Conservation (phyloP, 129 eudicot genomes). For the Tagetes patula region DNA sequence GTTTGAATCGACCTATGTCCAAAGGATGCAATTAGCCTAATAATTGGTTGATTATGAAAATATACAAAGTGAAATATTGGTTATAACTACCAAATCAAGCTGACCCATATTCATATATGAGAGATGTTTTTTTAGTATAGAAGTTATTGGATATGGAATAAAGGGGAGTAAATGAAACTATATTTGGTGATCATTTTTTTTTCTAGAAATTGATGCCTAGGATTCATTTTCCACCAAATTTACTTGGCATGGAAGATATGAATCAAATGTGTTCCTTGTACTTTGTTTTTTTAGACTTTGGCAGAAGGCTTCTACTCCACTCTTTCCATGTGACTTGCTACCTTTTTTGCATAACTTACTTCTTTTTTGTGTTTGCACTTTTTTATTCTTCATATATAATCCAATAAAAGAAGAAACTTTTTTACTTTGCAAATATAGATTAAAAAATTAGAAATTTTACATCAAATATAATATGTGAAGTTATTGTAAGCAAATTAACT, state of each 20-base stretch:
- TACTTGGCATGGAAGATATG: conserved; percentile 22
- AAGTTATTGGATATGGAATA: background rate
- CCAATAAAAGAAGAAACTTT: background rate
- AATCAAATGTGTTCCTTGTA: conserved; percentile 21
- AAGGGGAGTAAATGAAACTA: conserved; percentile 2
- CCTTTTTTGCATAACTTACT: background rate
- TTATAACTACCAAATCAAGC: too few species aligned
- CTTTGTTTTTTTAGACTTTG: conserved; percentile 16
- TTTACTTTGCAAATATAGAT: background rate
- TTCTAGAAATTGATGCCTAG: conserved; percentile 8
- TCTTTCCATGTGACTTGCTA: conserved; percentile 33
- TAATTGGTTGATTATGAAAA: too few species aligned
- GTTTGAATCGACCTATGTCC: too few species aligned
- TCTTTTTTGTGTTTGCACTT: background rate
- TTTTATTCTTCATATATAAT: background rate
- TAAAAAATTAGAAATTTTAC: too few species aligned
- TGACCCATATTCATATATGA: background rate
- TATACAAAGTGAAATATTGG: too few species aligned
- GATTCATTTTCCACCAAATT: conserved; percentile 1
- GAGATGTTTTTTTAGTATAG: background rate
- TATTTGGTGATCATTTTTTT: background rate
- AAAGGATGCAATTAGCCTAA: too few species aligned
- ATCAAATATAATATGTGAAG: too few species aligned
- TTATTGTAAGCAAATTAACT: too few species aligned
- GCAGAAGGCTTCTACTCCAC: conserved; percentile 21